A percentile compares a stretch with the other conserved stretches of the same genome.
Evolutionary conservation across 305 asterid genomes (phyloP).

Genomic region (Stenogyne calaminthoides): DNA sequence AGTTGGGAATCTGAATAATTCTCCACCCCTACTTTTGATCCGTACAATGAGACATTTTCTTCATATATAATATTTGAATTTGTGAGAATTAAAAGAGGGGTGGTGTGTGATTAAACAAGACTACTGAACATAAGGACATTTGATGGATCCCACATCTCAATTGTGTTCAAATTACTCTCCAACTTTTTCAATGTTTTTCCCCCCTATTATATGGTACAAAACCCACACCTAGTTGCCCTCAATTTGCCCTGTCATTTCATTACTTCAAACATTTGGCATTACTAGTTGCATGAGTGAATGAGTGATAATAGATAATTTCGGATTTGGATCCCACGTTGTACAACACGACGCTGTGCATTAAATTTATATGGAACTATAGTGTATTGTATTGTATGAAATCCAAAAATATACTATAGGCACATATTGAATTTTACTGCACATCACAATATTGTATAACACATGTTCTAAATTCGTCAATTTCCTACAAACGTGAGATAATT

Average conservation of each 20-base stretch:
- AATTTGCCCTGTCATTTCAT: slow-evolving; percentile 19
- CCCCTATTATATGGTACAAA: slow-evolving; percentile 33
- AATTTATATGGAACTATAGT: too few relatives aligned
- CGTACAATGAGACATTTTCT: background rate
- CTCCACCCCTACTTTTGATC: background rate
- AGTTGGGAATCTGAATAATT: background rate
- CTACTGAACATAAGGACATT: slow-evolving; percentile 58
- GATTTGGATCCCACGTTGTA: too few relatives aligned
- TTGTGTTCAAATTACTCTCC: slow-evolving; percentile 31
- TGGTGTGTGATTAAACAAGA: slow-evolving; percentile 50
- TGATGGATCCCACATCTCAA: slow-evolving; percentile 53
- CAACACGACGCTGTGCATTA: too few relatives aligned
- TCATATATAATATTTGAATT: background rate
- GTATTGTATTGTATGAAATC: too few relatives aligned
- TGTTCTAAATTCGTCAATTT: too few relatives aligned
- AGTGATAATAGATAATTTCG: too few relatives aligned
- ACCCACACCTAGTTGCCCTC: slow-evolving; percentile 31
- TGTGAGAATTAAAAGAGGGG: background rate
- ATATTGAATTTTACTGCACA: too few relatives aligned
- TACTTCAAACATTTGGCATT: slow-evolving; percentile 21
- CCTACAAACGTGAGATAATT: slow-evolving; percentile 23
- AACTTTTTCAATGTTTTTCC: background rate
- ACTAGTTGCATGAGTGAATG: background rate
- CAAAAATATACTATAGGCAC: too few relatives aligned
- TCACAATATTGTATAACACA: too few relatives aligned